phyloP scores from a whole-genome alignment of 1,284 basidiomycete genomes.

The Waitea zeae region DNA sequence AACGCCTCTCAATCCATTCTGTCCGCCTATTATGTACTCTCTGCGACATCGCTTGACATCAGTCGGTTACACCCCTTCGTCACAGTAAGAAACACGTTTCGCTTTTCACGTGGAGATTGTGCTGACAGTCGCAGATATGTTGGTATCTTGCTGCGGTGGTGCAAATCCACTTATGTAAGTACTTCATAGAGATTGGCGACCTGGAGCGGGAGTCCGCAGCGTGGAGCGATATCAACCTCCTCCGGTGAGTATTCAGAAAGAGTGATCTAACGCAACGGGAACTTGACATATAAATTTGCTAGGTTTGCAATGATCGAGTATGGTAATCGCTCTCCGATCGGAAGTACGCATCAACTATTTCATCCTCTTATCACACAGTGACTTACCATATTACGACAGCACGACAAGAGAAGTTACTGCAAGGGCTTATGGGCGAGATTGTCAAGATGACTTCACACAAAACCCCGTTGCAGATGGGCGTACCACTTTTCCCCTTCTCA shows the following conservation, averaged over 20 bases:
- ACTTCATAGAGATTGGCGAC: conserved; percentile 63
- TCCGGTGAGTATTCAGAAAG: conserved; percentile 28
- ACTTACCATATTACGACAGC: conserved; percentile 19
- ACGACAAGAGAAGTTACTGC: conserved; percentile 64
- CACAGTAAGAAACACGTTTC: conserved; percentile 29
- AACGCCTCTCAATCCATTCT: conserved; percentile 56
- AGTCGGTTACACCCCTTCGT: conserved; percentile 67
- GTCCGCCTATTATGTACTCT: conserved; percentile 52
- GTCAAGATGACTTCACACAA: conserved; percentile 65
- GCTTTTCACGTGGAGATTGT: conserved; percentile 3
- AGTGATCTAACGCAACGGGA: conserved; percentile 5
- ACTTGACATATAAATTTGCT: conserved; percentile 1
- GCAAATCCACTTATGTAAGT: conserved; percentile 68
- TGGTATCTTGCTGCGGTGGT: conserved; percentile 79
- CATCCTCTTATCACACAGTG: conserved; percentile 1
- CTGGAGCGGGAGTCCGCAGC: conserved; percentile 48
- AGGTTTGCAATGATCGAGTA: conserved; percentile 71
- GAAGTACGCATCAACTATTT: conserved; percentile 39
- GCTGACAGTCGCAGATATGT: conserved; percentile 37
- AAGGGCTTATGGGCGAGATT: conserved; percentile 69
- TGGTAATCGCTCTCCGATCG: conserved; percentile 62
- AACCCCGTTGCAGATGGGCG: conserved; percentile 55
- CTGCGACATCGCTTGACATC: conserved; percentile 60
- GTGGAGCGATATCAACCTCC: conserved; percentile 71
- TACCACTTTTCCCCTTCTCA: conserved; percentile 66